phyloP scores from a whole-genome alignment of 352 stramenopile genomes.

The Phytophthora constricta region DNA sequence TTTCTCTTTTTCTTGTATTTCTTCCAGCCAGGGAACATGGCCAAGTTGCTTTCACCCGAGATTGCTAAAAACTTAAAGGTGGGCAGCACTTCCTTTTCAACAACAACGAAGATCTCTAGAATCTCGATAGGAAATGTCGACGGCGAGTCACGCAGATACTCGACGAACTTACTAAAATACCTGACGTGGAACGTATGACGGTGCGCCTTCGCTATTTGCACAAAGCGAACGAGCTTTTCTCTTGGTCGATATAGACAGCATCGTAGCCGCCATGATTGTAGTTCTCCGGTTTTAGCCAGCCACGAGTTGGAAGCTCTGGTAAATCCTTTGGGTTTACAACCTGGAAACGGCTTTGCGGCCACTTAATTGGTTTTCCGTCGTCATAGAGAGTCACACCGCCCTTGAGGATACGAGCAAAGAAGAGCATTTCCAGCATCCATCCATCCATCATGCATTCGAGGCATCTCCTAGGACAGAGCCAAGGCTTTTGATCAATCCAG shows the following conservation, averaged over 20 bases:
- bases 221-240: constrained; percentile 8
- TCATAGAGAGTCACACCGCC: constrained; percentile 10
- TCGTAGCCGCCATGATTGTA: constrained; percentile 19
- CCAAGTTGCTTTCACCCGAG: neutral
- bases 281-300: constrained; percentile 7
- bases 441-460: constrained; percentile 2
- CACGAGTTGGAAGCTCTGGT: neutral
- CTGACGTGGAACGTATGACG: constrained; percentile 1
- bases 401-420: constrained; percentile 4
- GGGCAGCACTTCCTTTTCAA: constrained; percentile 1
- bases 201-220: constrained; percentile 10
- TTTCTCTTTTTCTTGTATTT: neutral
- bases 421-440: constrained; percentile 9
- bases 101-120: constrained; percentile 13
- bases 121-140: constrained; percentile 2
- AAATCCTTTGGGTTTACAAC: constrained; percentile 1
- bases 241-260: constrained; percentile 18
- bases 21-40: neutral
- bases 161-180: constrained; percentile 1
- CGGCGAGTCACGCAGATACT: neutral
- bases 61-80: constrained; percentile 1
- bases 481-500: neutral
- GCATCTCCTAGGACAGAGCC: neutral
- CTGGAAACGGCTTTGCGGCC: neutral
- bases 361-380: neutral